Evolutionary conservation across 1,139 yeast genomes (phyloP).

Genomic region (Suhomyces anneliseae): DNA sequence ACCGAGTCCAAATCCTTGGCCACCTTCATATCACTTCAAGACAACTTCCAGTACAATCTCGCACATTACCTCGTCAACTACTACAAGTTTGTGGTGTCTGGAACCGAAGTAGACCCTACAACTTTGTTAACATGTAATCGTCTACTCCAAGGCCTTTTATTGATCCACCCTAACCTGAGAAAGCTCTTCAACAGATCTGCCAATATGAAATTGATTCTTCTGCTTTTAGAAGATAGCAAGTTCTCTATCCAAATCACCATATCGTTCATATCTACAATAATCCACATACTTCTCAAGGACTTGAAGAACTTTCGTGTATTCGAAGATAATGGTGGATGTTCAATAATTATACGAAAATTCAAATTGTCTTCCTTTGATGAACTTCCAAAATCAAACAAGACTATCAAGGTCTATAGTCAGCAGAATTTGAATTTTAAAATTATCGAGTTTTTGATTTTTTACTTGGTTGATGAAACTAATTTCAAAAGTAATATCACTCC

Average conservation of each 20-base stretch:
- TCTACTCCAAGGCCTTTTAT: conserved; percentile 59
- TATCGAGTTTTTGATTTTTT: conserved; percentile 70
- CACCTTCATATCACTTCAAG: conserved; percentile 51
- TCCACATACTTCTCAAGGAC: conserved; percentile 60
- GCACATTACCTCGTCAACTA: conserved; percentile 35
- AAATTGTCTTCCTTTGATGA: conserved; percentile 19
- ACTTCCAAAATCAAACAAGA: conserved; percentile 5
- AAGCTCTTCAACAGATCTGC: conserved; percentile 36
- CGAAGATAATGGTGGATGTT: conserved; percentile 61
- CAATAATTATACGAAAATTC: conserved; percentile 46
- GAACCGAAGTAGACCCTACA: background rate
- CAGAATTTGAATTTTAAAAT: conserved; percentile 58
- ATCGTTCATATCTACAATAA: conserved; percentile 56
- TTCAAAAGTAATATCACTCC: conserved; percentile 19
- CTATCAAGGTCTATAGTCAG: conserved; percentile 16
- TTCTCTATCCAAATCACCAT: conserved; percentile 27
- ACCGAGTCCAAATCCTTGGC: conserved; percentile 20
- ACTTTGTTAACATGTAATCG: conserved; percentile 34
- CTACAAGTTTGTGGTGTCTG: conserved; percentile 15
- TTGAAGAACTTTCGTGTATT: conserved; percentile 58
- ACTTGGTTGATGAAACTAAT: conserved; percentile 63
- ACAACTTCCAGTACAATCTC: conserved; percentile 50
- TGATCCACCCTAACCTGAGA: conserved; percentile 61
- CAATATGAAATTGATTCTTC: conserved; percentile 36
- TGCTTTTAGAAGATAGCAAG: conserved; percentile 20